phyloP scores from a whole-genome alignment of 345 rosid species.

The Rhodamnia argentea region DNA sequence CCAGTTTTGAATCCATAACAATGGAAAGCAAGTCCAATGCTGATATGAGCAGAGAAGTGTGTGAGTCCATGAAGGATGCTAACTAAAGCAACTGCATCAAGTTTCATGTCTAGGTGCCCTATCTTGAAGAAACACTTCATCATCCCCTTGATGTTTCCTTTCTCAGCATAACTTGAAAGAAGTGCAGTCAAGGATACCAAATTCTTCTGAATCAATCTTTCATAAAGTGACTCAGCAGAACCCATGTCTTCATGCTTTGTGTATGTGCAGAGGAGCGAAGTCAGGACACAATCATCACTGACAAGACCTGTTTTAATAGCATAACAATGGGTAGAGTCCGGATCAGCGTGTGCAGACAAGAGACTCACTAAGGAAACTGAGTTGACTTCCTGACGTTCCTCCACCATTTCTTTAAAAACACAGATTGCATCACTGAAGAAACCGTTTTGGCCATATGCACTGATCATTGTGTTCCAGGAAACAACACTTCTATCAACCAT shows the following conservation, averaged over 20 bases:
- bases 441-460: slow-evolving; percentile 58
- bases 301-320: slow-evolving; percentile 42
- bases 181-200: slow-evolving; percentile 65
- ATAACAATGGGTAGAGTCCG: slow-evolving; percentile 40
- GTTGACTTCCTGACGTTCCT: slow-evolving; percentile 27
- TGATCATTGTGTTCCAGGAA: slow-evolving; percentile 82
- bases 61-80: slow-evolving; percentile 57
- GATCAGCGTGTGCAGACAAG: slow-evolving; percentile 42
- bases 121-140: slow-evolving; percentile 35
- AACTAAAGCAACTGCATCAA: slow-evolving; percentile 68
- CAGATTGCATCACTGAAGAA: slow-evolving; percentile 31
- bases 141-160: slow-evolving; percentile 27
- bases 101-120: slow-evolving; percentile 32
- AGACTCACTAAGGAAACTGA: slow-evolving; percentile 49
- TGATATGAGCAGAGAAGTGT: slow-evolving; percentile 16
- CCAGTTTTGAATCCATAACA: slow-evolving; percentile 53
- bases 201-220: slow-evolving; percentile 25
- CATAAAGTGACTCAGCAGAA: slow-evolving; percentile 43
- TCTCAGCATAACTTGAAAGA: slow-evolving; percentile 50
- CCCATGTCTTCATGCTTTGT: slow-evolving; percentile 29
- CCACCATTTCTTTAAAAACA: slow-evolving; percentile 43
- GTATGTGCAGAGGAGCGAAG: slow-evolving; percentile 63
- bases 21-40: slow-evolving; percentile 49
- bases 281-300: slow-evolving; percentile 29
- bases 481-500: slow-evolving; percentile 41